Evolutionary conservation across 139 green algal species (phyloP), one percentile per base, ranked within the genome.

Genomic region (Coccomyxa sp.): DNA sequence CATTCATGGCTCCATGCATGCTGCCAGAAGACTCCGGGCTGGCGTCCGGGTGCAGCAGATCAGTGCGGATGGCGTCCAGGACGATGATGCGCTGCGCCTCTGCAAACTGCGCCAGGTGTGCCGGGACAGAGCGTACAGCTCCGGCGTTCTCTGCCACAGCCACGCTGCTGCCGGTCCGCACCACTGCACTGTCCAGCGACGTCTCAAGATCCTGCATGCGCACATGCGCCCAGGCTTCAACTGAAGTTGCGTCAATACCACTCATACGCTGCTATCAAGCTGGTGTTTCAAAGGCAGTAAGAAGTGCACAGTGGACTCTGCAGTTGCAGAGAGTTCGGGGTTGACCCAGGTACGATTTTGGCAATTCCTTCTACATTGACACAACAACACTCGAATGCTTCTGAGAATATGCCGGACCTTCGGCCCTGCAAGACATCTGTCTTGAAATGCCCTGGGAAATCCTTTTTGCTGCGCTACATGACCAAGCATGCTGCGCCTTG

Each of bases 31-130:
- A 25, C 63, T 28, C 21, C 9, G 18, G 63, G 18, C 63, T 71
- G 63, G 63, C 38, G 7, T 51, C 38, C 38, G 38, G 21, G 4
- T 71, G 63, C 21, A 25, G 18, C 45, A 91, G 18, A 79, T 91
- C 88, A 27, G 88, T 91, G 13, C 93, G 85, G 23, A 95, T 80
- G 0, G 89, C 90, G 58, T 96, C 93, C 77, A 96, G 86, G 0
- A 94, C 87, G 27, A 96, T 95, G 78, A 92, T 91, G 79, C 90
- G 88, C 76, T 95, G 93, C 16, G 89, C 88, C 82, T 95, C 93
- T 14, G 83, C 90, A 87, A 94, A 95, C 23, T 89, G 85, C 1
- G 82, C 82, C 80, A 93, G 60, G 78, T 90, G 85, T 58, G 83
- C 82, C 1, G 92, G 87, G 59, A 94, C 76, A 57, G 89, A 58